These are phyloP conservation scores for Ambrosiella beaveri DNA, from an alignment of 2,329 filamentous ascomycete genomes.

Conservation along the genomic window DNA sequence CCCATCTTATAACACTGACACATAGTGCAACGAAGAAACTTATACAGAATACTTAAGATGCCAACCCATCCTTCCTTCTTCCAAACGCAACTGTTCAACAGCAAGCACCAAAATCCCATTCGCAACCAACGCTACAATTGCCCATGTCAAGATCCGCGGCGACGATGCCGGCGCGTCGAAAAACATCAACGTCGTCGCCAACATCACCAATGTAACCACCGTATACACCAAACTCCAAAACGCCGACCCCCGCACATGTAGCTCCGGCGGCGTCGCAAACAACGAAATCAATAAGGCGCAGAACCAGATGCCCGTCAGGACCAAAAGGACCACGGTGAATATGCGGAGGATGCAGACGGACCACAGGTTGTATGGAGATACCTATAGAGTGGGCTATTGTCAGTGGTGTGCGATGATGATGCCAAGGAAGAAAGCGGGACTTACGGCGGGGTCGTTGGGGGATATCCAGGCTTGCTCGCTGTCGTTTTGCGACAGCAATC, in stretches of 20 bases:
- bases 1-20: not conserved
- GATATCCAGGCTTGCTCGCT: slow-evolving; percentile 16
- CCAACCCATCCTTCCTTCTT: slow-evolving; percentile 72
- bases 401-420: slow-evolving; percentile 15
- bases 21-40: slow-evolving; percentile 14
- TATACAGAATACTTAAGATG: slow-evolving; percentile 61
- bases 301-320: slow-evolving; percentile 82
- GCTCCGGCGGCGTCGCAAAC: slow-evolving; percentile 76
- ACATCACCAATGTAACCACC: slow-evolving; percentile 56
- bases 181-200: slow-evolving; percentile 67
- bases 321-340: slow-evolving; percentile 58
- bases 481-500: no score
- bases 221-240: slow-evolving; percentile 82
- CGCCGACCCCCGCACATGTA: slow-evolving; percentile 75
- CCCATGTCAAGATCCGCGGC: slow-evolving; percentile 53
- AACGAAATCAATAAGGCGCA: slow-evolving; percentile 69
- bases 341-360: slow-evolving; percentile 66
- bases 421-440: not conserved
- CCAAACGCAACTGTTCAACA: slow-evolving; percentile 55
- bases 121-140: slow-evolving; percentile 35
- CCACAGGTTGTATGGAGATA: slow-evolving; percentile 92
- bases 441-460: slow-evolving; percentile 27
- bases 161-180: slow-evolving; percentile 70
- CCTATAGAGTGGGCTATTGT: slow-evolving; percentile 19
- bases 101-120: slow-evolving; percentile 65